Percentiles rank a stretch among this genome's conserved stretches.
Conservation (phyloP, 257 asterid species). For the Solanum bulbocastanum region DNA sequence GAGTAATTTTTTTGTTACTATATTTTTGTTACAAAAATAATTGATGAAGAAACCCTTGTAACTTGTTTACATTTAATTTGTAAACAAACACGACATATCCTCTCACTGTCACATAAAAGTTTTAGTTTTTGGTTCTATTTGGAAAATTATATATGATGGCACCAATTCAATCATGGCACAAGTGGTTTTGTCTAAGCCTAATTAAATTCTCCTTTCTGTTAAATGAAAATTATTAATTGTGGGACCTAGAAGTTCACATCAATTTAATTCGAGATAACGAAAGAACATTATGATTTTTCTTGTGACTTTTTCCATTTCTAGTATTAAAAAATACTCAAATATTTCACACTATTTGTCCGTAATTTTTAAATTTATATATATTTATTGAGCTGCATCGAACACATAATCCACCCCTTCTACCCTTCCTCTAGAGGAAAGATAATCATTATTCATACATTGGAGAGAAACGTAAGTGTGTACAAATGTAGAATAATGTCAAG, state of each 20-base stretch:
- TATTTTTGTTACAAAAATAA: not conserved
- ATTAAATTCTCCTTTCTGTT: not conserved
- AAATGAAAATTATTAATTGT: not conserved
- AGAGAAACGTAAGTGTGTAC: not conserved
- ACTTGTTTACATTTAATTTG: not conserved
- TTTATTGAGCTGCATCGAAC: too few relatives aligned
- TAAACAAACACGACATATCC: not conserved
- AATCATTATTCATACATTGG: not conserved
- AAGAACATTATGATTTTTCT: not conserved
- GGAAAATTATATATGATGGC: not conserved
- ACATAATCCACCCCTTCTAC: rapidly evolving
- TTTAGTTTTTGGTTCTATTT: not conserved
- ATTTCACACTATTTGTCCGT: not conserved
- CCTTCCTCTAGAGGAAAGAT: not conserved
- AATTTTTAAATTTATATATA: too few relatives aligned
- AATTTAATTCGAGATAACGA: not conserved
- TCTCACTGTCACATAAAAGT: not conserved
- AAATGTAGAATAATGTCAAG: not conserved
- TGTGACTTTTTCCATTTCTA: not conserved
- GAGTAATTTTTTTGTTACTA: not conserved
- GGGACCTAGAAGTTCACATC: not conserved
- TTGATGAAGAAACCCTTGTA: not conserved
- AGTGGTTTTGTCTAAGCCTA: not conserved
- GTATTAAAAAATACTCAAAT: not conserved
- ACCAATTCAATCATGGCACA: not conserved